These are phyloP conservation scores for Scalesia atractyloides DNA, from an alignment of 129 eudicot genomes.

Conservation along the genomic window DNA sequence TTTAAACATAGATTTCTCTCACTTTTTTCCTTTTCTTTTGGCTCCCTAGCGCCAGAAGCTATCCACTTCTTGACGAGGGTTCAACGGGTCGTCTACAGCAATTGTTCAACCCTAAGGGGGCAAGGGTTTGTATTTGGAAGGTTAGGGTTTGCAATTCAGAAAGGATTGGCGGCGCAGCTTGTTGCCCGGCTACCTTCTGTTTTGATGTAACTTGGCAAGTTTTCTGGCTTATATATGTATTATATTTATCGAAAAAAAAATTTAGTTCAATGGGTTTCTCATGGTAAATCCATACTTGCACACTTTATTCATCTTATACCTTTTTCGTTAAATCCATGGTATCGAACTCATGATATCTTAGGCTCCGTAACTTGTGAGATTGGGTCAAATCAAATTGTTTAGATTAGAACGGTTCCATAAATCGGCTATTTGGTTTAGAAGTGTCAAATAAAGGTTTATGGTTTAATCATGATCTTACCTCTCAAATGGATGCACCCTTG, in stretches of 20 bases:
- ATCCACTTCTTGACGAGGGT: no score
- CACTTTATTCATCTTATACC: background rate
- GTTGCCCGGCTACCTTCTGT: no score
- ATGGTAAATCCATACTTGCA: conserved; percentile 24
- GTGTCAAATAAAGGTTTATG: background rate
- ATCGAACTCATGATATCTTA: background rate
- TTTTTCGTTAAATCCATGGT: background rate
- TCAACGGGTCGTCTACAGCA: no score
- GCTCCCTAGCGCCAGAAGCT: no score
- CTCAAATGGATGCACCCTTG: no score
- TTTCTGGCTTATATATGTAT: no score
- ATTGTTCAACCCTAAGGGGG: no score
- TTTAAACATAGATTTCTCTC: conserved; percentile 25
- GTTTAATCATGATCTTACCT: background rate
- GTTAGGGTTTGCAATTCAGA: no score
- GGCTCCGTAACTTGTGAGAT: background rate
- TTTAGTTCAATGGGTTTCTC: conserved; percentile 18
- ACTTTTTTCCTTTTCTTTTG: background rate
- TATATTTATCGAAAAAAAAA: no score
- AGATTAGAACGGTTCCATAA: background rate
- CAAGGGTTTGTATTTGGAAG: no score
- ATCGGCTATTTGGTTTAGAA: background rate
- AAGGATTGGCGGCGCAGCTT: no score
- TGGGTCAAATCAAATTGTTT: background rate
- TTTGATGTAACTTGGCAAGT: no score